phyloP scores from a whole-genome alignment of 306 rosid genomes.

The Vigna unguiculata region DNA sequence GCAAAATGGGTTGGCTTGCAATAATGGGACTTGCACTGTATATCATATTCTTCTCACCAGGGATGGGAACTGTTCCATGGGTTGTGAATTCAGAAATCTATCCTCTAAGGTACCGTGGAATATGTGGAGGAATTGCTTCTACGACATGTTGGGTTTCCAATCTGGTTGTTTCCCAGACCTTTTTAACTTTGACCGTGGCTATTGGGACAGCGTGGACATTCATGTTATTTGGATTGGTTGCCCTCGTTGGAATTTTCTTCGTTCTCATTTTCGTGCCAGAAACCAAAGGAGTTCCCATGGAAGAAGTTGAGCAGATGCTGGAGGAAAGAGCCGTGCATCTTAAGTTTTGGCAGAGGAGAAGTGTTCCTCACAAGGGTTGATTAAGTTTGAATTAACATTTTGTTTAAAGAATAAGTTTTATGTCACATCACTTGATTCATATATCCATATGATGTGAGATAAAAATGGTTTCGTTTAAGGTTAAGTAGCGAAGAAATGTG shows the following conservation, averaged over 20 bases:
- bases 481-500: not conserved
- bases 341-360: conserved; percentile 58
- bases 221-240: conserved; percentile 52
- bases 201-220: conserved; percentile 67
- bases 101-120: conserved; percentile 60
- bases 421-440: not conserved
- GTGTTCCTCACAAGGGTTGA: not conserved
- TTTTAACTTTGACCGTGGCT: conserved; percentile 49
- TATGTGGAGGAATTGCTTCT: conserved; percentile 72
- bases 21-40: conserved; percentile 56
- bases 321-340: conserved; percentile 50
- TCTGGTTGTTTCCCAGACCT: conserved; percentile 63
- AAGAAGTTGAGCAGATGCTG: conserved; percentile 67
- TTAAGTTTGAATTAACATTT: not conserved
- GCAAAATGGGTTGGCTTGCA: conserved; percentile 64
- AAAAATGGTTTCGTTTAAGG: not conserved
- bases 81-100: conserved; percentile 73
- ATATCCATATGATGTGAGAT: not conserved
- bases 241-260: conserved; percentile 49
- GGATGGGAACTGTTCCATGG: conserved; percentile 80
- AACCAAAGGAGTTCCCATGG: conserved; percentile 69
- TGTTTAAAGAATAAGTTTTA: not conserved
- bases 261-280: conserved; percentile 61
- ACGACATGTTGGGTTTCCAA: conserved; percentile 65
- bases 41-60: conserved; percentile 68